These are phyloP conservation scores for Agarophyton chilense DNA, from an alignment of 23 red algal species.

Conservation along the genomic window DNA sequence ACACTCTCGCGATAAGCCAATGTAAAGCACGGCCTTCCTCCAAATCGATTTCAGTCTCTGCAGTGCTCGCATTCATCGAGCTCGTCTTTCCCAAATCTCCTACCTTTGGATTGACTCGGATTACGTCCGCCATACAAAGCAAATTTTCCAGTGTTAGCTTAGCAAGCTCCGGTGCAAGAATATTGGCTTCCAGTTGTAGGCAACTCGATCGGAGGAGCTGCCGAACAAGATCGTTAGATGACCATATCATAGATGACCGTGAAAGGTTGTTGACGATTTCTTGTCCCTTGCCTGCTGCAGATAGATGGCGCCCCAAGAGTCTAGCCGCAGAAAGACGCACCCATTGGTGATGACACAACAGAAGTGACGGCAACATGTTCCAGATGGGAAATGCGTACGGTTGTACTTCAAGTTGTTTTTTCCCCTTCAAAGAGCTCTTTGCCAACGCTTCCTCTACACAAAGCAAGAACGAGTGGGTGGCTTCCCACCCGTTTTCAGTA, in stretches of 20 bases:
- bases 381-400: constrained; percentile 2
- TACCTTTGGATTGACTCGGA: constrained; percentile 34
- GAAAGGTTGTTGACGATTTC: neutral
- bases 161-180: constrained; percentile 35
- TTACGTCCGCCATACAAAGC: constrained; percentile 34
- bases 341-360: constrained; percentile 55
- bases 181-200: constrained; percentile 47
- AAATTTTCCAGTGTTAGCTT: constrained; percentile 57
- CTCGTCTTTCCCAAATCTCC: constrained; percentile 28
- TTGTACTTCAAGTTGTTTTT: constrained; percentile 28
- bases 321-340: constrained; percentile 51
- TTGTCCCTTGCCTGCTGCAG: neutral
- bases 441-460: constrained; percentile 52
- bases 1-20: constrained; percentile 64
- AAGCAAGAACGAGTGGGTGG: constrained; percentile 3
- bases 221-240: constrained; percentile 10
- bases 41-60: neutral
- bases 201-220: constrained; percentile 32
- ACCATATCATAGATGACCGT: constrained; percentile 11
- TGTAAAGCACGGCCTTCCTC: constrained; percentile 15
- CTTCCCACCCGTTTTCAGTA: constrained; percentile 39
- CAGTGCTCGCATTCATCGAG: neutral
- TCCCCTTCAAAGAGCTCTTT: neutral
- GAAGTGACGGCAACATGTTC: constrained; percentile 18
- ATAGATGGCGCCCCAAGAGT: constrained; percentile 48